These are phyloP conservation scores for Pseudogymnoascus sp. DNA, from an alignment of 2,329 filamentous ascomycete genomes.

Conservation along the genomic window DNA sequence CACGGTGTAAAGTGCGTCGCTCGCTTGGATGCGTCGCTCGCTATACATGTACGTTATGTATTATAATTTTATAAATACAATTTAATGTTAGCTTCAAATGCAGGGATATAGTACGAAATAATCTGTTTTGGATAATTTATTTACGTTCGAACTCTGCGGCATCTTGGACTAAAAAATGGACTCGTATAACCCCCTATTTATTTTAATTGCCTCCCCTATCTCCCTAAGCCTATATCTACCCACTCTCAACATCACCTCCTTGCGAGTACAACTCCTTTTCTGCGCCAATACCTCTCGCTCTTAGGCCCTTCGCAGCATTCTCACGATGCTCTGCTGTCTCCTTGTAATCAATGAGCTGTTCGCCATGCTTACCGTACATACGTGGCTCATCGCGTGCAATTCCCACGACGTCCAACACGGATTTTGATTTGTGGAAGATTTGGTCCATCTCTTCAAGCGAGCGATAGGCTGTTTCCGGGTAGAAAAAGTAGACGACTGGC, in stretches of 20 bases:
- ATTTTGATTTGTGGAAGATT: constrained; percentile 50
- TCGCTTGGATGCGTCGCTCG: no score
- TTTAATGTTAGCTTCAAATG: not conserved
- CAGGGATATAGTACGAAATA: no score
- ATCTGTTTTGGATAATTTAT: no score
- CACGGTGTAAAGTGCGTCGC: no score
- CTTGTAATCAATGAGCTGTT: constrained; percentile 36
- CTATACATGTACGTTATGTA: no score
- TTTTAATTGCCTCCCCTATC: not conserved
- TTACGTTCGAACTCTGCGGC: not conserved
- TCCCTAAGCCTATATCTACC: not conserved
- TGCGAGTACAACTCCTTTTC: not conserved
- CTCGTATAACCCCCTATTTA: not conserved
- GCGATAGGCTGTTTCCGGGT: constrained; percentile 55
- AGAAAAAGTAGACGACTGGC: constrained; percentile 48
- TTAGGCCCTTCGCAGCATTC: not conserved
- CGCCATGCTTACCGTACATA: constrained; percentile 50
- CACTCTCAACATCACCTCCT: not conserved
- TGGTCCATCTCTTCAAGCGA: constrained; percentile 58
- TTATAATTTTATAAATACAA: not conserved
- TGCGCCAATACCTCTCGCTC: not conserved
- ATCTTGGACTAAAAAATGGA: not conserved
- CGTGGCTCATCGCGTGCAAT: constrained; percentile 41
- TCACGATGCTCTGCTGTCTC: constrained; percentile 21
- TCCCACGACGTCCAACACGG: constrained; percentile 35